Evolutionary conservation across 2,329 filamentous ascomycete species (phyloP).

Genomic region (Saccharata proteae): DNA sequence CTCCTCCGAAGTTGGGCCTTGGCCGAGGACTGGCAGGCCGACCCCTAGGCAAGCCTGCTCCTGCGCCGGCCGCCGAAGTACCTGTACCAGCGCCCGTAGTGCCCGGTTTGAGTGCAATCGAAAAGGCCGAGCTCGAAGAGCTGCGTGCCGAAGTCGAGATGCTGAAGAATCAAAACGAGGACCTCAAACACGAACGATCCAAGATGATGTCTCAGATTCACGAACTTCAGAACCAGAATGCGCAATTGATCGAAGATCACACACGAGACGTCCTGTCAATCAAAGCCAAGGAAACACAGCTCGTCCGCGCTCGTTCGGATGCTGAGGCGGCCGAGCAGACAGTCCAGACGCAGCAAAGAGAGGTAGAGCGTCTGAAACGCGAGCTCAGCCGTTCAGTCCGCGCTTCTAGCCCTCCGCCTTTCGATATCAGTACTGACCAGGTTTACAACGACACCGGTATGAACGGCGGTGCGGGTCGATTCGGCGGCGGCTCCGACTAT

Average conservation of each 20-base stretch:
- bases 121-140: constrained; percentile 86
- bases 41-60: constrained; percentile 59
- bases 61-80: constrained; percentile 31
- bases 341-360: constrained; percentile 71
- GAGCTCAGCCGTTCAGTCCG: constrained; percentile 51
- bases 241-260: constrained; percentile 91
- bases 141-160: constrained; percentile 73
- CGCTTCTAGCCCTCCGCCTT: constrained; percentile 43
- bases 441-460: constrained; percentile 43
- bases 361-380: constrained; percentile 87
- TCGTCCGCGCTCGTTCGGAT: constrained; percentile 83
- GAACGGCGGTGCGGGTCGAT: constrained; percentile 41
- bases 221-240: constrained; percentile 94
- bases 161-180: constrained; percentile 62
- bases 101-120: constrained; percentile 59
- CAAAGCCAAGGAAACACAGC: constrained; percentile 95
- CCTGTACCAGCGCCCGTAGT: constrained; percentile 31
- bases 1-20: constrained; percentile 51
- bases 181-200: constrained; percentile 68
- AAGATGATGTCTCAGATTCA: constrained; percentile 78
- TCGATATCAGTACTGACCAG: constrained; percentile 25
- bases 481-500: constrained; percentile 21
- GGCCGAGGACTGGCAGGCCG: constrained; percentile 71
- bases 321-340: constrained; percentile 78
- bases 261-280: constrained; percentile 91